Evolutionary conservation across 2,329 filamentous ascomycete species (phyloP), one percentile per base, ranked within the genome.

Genomic region (Colletotrichum echinochloae): DNA sequence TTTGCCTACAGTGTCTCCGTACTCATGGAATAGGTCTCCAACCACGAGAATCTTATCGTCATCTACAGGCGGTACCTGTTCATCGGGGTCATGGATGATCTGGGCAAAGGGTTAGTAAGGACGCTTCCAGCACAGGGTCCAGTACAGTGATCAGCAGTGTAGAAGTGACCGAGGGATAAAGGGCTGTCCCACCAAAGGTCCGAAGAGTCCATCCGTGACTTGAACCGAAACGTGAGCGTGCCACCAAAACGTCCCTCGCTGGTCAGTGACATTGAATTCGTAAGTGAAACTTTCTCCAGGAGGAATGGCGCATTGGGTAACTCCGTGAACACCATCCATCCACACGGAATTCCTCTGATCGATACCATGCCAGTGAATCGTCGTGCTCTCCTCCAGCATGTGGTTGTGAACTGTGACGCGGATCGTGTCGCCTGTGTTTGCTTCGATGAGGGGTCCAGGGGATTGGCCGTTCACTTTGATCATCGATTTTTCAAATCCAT

Each of bases 301-400:
- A 1, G 86, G 83, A 23, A 92, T 88, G 1, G 83, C 82, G 73
- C 88, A 90, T 74, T 91, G 91, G 1, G 85, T 88, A 11, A 92
- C 85, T 46, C 86, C 87, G 0, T 84, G 80, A 2, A 90, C 86
- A 3, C 91, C 91, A 74, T 93, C 91, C 88, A 92, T 91, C 72
- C 88, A 85, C 26, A 85, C 89, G 0, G 88, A 88, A 44, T 87
- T 87, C 72, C 87, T 87, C 79, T 92, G 90, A 74, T 87, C 88
- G 72, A 93, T 83, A 23, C 91, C 91, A 75, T 93, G 91, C 81
- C 90, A 93, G 75, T 93, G 91, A 18, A 93, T 82, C 56, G 86
- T 85, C 2, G 90, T 89, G 64, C 77, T 80, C 57, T 72, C 73
- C 46, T 78, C 75, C 18, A 72, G 37, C 74, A 84, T 78, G 11